Evolutionary conservation across 495 filamentous ascomycete species (phyloP), one percentile per base, ranked within the genome.

Genomic region (Podospora pseudocomata): DNA sequence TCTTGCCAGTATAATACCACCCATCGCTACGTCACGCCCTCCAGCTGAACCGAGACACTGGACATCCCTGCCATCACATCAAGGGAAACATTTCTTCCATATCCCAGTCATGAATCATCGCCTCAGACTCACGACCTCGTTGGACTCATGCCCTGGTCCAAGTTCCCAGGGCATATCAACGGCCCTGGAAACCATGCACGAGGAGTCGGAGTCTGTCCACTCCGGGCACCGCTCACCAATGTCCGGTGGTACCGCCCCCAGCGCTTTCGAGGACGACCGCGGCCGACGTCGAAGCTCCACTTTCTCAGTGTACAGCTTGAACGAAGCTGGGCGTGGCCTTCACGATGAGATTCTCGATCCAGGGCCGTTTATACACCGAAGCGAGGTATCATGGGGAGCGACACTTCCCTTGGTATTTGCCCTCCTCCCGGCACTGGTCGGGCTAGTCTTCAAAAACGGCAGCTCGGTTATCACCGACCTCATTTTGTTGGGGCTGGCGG

Each of bases 391-490:
- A 2, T 75, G 76, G 27, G 95, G 91, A 88, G 87, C 94, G 70
- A 91, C 87, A 0, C 80, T 90, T 2, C 93, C 96, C 0, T 82
- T 99, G 53, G 87, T 86, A 0, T 88, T 97, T 70, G 93, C 92
- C 2, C 81, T 97, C 53, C 77, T 99, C 53, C 95, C 95, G 1
- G 93, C 94, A 0, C 69, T 96, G 18, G 94, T 87, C 0, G 95
- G 94, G 0, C 77, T 97, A 56, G 83, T 98, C 65, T 95, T 97
- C 75, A 83, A 89, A 60, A 91, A 96, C 79, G 95, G 95, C 4
- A 88, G 89, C 70, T 84, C 87, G 3, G 83, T 97, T 65, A 85
- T 93, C 49, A 97, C 94, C 2, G 95, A 99, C 73, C 76, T 95
- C 9, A 90, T 93, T 27, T 82, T 98, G 59, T 79, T 99, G 30